phyloP scores from a whole-genome alignment of 2,329 filamentous ascomycete genomes.

The Botryotinia globosa region DNA sequence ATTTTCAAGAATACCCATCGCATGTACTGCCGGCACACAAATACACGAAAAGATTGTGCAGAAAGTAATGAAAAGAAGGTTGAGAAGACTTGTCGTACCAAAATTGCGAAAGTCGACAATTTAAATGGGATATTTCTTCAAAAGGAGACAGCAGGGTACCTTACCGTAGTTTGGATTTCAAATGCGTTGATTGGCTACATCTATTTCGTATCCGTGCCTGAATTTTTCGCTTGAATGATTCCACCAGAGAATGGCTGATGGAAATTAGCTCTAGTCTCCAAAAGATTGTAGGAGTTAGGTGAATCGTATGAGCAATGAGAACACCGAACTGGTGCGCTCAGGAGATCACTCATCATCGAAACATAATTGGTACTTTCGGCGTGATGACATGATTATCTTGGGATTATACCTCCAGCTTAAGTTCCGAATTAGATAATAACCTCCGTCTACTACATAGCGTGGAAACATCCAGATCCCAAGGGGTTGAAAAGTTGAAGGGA shows the following conservation, averaged over 20 bases:
- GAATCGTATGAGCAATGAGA: conserved; percentile 13
- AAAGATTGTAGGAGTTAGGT: background rate
- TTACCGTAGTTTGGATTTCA: conserved; percentile 7
- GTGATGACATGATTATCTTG: conserved; percentile 4
- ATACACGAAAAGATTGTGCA: conserved; percentile 7
- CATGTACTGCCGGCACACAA: background rate
- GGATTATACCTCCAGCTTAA: background rate
- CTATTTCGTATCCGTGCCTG: conserved; percentile 15
- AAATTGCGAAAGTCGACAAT: conserved; percentile 13
- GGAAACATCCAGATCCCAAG: background rate
- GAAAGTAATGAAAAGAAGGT: background rate
- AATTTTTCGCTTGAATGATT: conserved; percentile 6
- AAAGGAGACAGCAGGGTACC: conserved; percentile 13
- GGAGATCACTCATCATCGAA: conserved; percentile 6
- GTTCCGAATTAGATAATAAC: background rate
- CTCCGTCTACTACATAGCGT: background rate
- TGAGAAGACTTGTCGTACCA: background rate
- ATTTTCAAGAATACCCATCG: conserved; percentile 37
- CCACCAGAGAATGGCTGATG: background rate
- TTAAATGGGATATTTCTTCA: conserved; percentile 20
- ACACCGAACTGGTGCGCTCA: background rate
- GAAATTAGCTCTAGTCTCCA: background rate
- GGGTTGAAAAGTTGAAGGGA: background rate
- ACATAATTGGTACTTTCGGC: background rate
- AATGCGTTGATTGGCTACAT: conserved; percentile 9